phyloP scores from a whole-genome alignment of 768 basidiomycete species.

The Lactarius quietus region DNA sequence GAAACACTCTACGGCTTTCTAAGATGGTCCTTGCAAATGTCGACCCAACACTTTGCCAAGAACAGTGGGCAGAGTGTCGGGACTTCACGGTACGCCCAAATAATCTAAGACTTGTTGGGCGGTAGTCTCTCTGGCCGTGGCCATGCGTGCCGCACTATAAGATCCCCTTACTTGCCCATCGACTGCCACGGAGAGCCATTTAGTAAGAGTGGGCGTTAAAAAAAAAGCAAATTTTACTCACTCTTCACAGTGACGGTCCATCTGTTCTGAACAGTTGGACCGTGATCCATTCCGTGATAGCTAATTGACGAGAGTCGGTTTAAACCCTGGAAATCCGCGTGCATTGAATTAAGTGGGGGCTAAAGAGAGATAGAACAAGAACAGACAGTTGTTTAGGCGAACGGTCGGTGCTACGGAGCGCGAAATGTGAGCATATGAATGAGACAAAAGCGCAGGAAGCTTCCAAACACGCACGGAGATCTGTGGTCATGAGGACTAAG shows the following conservation, averaged over 20 bases:
- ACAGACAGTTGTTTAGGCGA: constrained; percentile 25
- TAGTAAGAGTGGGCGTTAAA: background rate
- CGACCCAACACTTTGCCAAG: background rate
- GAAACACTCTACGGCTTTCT: background rate
- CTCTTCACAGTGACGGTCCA: constrained; percentile 18
- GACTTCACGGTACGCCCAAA: constrained; percentile 22
- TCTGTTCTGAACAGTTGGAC: constrained; percentile 9
- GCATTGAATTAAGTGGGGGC: background rate
- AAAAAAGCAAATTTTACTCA: constrained; percentile 27
- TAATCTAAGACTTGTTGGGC: constrained; percentile 30
- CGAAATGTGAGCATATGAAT: background rate
- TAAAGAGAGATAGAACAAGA: background rate
- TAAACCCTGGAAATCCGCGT: constrained; percentile 17
- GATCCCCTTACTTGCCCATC: constrained; percentile 39
- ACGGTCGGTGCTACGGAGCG: constrained; percentile 16
- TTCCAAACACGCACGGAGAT: constrained; percentile 6
- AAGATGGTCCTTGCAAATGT: too few relatives aligned
- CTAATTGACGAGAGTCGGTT: constrained; percentile 3
- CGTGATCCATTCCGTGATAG: constrained; percentile 17
- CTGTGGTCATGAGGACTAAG: constrained; percentile 1
- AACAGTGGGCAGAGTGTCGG: background rate
- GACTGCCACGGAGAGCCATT: constrained; percentile 4
- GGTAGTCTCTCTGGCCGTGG: constrained; percentile 36
- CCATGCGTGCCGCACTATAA: constrained; percentile 43
- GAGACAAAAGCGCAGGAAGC: background rate